Percentiles rank a stretch among this genome's conserved stretches.
These are phyloP conservation scores for Backusella psychrophila DNA, from an alignment of 192 early-diverging fungal species.

Conservation along the genomic window DNA sequence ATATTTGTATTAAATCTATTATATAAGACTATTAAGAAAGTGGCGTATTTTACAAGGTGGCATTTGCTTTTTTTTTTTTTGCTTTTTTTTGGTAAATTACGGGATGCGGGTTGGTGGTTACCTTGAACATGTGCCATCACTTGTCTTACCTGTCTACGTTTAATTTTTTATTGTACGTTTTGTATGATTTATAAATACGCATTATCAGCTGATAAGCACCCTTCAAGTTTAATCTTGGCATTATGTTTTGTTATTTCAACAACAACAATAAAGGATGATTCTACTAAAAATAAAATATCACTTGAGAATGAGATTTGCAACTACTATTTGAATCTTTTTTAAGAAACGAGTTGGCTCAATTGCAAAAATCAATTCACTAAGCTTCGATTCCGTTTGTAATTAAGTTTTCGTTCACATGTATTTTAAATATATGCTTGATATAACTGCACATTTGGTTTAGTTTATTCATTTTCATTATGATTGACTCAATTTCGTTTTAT, in stretches of 20 bases:
- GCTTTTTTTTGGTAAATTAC: not conserved
- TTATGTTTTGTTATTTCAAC: not conserved
- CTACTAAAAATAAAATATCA: not conserved
- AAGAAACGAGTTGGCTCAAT: not conserved
- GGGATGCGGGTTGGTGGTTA: not conserved
- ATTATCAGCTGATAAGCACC: not conserved
- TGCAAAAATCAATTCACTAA: not conserved
- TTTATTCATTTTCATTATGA: no score
- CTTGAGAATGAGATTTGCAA: not conserved
- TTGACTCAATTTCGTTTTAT: no score
- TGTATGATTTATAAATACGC: not conserved
- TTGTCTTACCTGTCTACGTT: conserved; percentile 5
- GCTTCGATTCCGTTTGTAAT: no score
- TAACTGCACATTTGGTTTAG: no score
- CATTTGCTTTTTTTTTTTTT: not conserved
- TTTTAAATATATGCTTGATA: no score
- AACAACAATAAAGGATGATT: not conserved
- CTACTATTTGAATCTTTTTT: not conserved
- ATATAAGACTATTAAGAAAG: not conserved
- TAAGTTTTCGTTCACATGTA: no score
- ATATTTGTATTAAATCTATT: not conserved
- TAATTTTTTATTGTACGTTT: not conserved
- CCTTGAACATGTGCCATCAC: conserved; percentile 3
- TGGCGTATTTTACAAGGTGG: not conserved
- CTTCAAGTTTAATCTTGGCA: not conserved